Conservation (phyloP, 148 eudicot genomes). For the Cornus suecica region DNA sequence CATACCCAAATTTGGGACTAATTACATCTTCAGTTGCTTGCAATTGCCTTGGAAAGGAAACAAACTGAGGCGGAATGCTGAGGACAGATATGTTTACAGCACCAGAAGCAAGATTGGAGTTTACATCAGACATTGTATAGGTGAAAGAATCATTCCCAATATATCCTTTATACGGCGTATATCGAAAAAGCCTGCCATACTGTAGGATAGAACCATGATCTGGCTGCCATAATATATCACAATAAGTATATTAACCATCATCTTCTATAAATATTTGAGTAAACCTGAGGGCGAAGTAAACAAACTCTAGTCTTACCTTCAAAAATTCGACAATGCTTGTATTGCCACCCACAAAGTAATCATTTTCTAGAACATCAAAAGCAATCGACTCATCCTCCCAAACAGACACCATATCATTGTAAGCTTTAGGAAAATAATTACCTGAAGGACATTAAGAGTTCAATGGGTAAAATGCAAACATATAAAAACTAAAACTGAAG, state of each 20-base stretch:
- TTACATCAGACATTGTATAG: slow-evolving; percentile 57
- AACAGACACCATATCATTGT: slow-evolving; percentile 54
- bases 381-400: slow-evolving; percentile 92
- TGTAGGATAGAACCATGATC: slow-evolving; percentile 70
- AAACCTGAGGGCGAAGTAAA: background rate
- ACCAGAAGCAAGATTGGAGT: slow-evolving; percentile 63
- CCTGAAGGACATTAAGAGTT: slow-evolving; percentile 36
- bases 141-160: slow-evolving; percentile 77
- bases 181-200: slow-evolving; percentile 55
- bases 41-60: slow-evolving; percentile 56
- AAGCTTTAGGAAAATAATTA: slow-evolving; percentile 76
- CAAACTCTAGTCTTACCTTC: slow-evolving; percentile 42
- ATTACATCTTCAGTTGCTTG: slow-evolving; percentile 65
- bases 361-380: slow-evolving; percentile 65
- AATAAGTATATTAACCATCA: background rate
- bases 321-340: slow-evolving; percentile 48
- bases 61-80: slow-evolving; percentile 87
- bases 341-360: slow-evolving; percentile 59
- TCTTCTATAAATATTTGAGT: background rate
- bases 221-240: slow-evolving; percentile 53
- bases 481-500: background rate
- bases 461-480: background rate
- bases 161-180: slow-evolving; percentile 82
- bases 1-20: slow-evolving; percentile 77
- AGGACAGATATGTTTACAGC: slow-evolving; percentile 53